Evolutionary conservation across 768 basidiomycete species (phyloP), one percentile per base, ranked within the genome.

Genomic region (Pulveroboletus frians): DNA sequence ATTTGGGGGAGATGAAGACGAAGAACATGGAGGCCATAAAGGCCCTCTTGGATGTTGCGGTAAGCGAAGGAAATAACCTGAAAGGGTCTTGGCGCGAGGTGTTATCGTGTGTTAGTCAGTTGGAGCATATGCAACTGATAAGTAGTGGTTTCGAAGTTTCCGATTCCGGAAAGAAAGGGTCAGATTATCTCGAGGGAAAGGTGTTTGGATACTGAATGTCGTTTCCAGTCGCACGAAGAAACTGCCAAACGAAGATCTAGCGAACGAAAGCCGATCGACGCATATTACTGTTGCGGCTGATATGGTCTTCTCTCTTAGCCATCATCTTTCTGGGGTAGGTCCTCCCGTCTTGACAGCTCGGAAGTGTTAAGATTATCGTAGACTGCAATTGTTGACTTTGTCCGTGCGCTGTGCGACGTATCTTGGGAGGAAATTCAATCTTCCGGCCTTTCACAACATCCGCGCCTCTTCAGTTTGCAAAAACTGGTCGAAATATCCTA

Each of bases 1-100:
- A 99, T 63, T 72, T 98, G 5, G 92, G 93, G 47, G 96, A 98
- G 74, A 99, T 99, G 96, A 94, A 92, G 71, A 78, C 91, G 30
- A 98, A 98, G 75, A 98, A 98, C 64, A 96, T 99, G 83, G 96
- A 98, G 65, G 96, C 95, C 6, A 97, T 99, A 72, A 98, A 97
- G 69, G 72, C 91, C 3, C 75, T 99, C 44, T 73, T 99, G 10
- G 96, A 98, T 61, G 83, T 99, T 38, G 95, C 96, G 14, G 87
- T 95, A 35, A 87, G 81, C n/a, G 94, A 99, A 65, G 96, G 96
- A 52, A 97, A 96, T 66, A 85, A 91, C 64, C 77, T 99, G 52
- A 96, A 94, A 72, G 86, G 85, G 1, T 92, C 88, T 17, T 99
- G 96, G 96, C 85, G 87, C 57, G 96, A 99, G 58, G 92, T 99